Percentiles rank a stretch among this genome's conserved stretches.
Conservation (phyloP, 1,139 yeast genomes). For the Blastobotrys capitulatus region DNA sequence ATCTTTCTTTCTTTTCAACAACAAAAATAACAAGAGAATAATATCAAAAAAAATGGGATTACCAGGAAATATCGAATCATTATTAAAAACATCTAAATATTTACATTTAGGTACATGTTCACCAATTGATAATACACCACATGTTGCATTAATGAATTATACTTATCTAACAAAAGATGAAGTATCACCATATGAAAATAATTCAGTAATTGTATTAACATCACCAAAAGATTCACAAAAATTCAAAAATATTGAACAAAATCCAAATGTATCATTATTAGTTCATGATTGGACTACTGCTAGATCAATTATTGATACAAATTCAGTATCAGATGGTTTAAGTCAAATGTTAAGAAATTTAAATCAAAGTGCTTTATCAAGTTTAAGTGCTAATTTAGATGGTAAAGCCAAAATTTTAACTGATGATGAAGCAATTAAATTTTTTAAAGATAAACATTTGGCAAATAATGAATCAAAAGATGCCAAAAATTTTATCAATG, state of each 20-base stretch:
- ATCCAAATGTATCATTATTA: slow-evolving; percentile 71
- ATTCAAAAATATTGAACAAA: slow-evolving; percentile 55
- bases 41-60: slow-evolving; percentile 3
- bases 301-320: slow-evolving; percentile 40
- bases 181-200: slow-evolving; percentile 34
- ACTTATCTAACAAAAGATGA: slow-evolving; percentile 47
- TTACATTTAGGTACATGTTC: slow-evolving; percentile 71
- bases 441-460: slow-evolving; percentile 53
- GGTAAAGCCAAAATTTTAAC: slow-evolving; percentile 64
- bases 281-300: slow-evolving; percentile 85
- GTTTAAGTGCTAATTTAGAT: slow-evolving; percentile 70
- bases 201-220: slow-evolving; percentile 53
- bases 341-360: slow-evolving; percentile 62
- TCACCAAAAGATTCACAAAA: slow-evolving; percentile 67
- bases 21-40: too few species aligned
- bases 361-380: slow-evolving; percentile 69
- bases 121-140: slow-evolving; percentile 60
- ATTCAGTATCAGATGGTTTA: slow-evolving; percentile 33
- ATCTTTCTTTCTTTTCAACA: too few species aligned
- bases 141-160: slow-evolving; percentile 85
- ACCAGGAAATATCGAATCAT: slow-evolving; percentile 3
- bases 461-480: slow-evolving; percentile 46
- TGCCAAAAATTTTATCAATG: slow-evolving; percentile 62
- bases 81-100: slow-evolving; percentile 36
- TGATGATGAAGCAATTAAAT: slow-evolving; percentile 42